These are phyloP conservation scores for Hymenoscyphus occultus DNA, from an alignment of 2,329 filamentous ascomycete species.

Conservation along the genomic window DNA sequence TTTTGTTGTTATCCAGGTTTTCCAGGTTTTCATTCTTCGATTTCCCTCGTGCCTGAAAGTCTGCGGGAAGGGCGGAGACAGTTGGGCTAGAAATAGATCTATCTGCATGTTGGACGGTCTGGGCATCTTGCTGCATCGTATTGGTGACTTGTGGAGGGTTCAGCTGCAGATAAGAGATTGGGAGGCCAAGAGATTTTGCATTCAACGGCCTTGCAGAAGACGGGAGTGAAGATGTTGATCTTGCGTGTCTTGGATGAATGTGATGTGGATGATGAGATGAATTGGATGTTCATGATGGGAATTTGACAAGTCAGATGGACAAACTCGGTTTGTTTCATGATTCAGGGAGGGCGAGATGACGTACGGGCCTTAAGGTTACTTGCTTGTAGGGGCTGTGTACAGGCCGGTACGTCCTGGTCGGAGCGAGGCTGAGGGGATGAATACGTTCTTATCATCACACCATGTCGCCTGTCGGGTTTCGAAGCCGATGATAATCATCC, in stretches of 20 bases:
- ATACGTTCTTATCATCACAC: neutral
- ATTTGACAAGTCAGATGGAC: neutral
- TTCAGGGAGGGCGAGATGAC: neutral
- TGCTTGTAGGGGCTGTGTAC: neutral
- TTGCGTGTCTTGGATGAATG: neutral
- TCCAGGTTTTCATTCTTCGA: neutral
- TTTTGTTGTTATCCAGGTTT: neutral
- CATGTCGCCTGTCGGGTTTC: neutral
- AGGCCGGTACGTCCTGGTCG: neutral
- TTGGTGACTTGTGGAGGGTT: neutral
- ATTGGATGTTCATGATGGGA: neutral
- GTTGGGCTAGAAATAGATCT: constrained; percentile 3
- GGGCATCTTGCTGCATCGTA: neutral
- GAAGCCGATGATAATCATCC: neutral
- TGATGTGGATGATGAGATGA: neutral
- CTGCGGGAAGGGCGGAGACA: neutral
- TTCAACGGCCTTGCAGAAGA: constrained; percentile 2
- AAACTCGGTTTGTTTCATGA: neutral
- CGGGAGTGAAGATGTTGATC: neutral
- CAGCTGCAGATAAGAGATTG: constrained; percentile 2
- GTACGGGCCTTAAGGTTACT: neutral
- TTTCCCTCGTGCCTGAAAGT: neutral
- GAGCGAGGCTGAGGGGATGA: neutral
- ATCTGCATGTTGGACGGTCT: neutral
- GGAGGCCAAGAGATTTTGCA: neutral